Percentiles rank a stretch among this genome's conserved stretches.
phyloP scores from a whole-genome alignment of 2,329 filamentous ascomycete species.

The Aspergillus luchuensis region DNA sequence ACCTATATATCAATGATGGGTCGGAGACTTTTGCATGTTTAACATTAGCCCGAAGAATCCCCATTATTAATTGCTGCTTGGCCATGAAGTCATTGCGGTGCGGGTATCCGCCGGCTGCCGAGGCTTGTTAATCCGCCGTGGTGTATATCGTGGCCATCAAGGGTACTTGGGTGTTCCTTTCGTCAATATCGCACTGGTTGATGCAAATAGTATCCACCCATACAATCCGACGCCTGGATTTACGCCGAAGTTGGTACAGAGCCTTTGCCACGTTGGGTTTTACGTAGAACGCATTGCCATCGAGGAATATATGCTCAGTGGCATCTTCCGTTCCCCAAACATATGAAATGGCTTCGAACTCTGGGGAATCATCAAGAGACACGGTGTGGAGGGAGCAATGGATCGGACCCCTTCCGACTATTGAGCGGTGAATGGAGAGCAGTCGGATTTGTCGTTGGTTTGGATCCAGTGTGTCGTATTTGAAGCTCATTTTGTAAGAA shows the following conservation, averaged over 20 bases:
- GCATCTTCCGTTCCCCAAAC: neutral
- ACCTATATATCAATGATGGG: no score
- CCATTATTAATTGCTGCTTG: no score
- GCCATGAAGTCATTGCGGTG: no score
- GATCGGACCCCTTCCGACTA: fast-evolving
- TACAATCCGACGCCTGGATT: neutral
- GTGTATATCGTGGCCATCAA: neutral
- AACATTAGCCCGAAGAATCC: no score
- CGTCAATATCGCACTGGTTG: neutral
- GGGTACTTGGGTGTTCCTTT: neutral
- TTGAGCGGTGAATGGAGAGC: neutral
- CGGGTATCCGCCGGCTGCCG: no score
- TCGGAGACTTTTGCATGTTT: no score
- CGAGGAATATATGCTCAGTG: neutral
- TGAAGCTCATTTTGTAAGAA: neutral
- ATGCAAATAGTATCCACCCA: neutral
- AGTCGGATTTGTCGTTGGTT: neutral
- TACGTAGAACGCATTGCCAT: neutral
- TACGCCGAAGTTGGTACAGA: neutral
- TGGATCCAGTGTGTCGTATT: neutral
- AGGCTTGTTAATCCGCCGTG: neutral
- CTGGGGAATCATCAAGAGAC: neutral
- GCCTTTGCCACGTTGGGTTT: neutral
- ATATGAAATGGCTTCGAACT: neutral
- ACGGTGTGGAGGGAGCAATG: neutral